Conservation (phyloP, 2,329 filamentous ascomycete genomes). For the Catunica adiposa region DNA sequence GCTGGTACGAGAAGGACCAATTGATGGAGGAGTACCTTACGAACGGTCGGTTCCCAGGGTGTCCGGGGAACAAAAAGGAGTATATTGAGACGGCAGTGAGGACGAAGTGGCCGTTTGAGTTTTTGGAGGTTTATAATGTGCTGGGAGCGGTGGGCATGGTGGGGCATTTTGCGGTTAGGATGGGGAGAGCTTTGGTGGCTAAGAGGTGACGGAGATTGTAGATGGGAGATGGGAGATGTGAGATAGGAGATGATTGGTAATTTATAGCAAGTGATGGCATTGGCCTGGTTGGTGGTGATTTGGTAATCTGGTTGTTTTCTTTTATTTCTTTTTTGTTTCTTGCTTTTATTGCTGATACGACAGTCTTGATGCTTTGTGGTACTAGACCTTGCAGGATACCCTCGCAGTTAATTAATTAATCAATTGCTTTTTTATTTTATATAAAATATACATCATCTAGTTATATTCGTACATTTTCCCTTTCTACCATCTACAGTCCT, state of each 20-base stretch:
- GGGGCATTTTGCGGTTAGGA: constrained; percentile 5
- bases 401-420: constrained; percentile 7
- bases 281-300: neutral
- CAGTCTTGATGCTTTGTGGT: neutral
- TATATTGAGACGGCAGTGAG: constrained; percentile 14
- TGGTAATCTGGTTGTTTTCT: neutral
- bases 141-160: constrained; percentile 9
- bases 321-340: neutral
- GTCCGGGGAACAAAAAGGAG: constrained; percentile 9
- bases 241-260: neutral
- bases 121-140: constrained; percentile 14
- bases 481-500: neutral
- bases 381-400: constrained; percentile 3
- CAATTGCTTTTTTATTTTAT: no score
- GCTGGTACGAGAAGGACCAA: constrained; percentile 86
- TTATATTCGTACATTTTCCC: neutral
- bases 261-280: no score
- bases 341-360: neutral
- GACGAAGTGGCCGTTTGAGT: constrained; percentile 13
- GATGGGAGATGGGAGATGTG: neutral
- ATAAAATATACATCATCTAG: neutral
- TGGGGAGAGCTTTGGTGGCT: constrained; percentile 4
- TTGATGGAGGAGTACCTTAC: constrained; percentile 68
- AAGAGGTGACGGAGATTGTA: neutral
- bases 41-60: constrained; percentile 60